A percentile compares a stretch with the other conserved stretches of the same genome.
Conservation (phyloP, 2,329 filamentous ascomycete species). For the Epicoccum sorghinum region DNA sequence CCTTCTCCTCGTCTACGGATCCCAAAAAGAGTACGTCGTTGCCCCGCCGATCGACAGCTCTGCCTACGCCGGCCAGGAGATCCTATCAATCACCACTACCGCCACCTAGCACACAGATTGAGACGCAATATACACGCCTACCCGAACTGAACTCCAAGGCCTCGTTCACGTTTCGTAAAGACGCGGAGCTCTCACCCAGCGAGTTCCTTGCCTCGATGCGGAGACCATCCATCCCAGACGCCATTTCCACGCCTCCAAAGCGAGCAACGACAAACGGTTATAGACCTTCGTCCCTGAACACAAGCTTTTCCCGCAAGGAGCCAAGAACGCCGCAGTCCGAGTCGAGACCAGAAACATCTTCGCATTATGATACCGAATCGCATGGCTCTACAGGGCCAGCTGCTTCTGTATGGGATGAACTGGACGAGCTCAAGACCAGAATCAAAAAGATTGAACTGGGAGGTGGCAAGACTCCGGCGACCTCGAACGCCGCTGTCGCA, state of each 20-base stretch:
- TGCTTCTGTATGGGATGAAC: conserved; percentile 95
- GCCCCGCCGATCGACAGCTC: conserved; percentile 39
- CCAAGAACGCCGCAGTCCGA: conserved; percentile 34
- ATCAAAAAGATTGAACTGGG: conserved; percentile 83
- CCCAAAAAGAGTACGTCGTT: conserved; percentile 32
- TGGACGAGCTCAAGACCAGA: conserved; percentile 92
- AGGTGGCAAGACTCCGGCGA: conserved; percentile 84
- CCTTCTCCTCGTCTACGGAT: conserved; percentile 31
- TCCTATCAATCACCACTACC: conserved; percentile 37
- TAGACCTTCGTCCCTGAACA: conserved; percentile 46
- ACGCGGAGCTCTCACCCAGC: conserved; percentile 40
- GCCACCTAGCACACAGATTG: conserved; percentile 32
- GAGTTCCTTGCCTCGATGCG: conserved; percentile 44
- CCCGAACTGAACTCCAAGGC: conserved; percentile 39
- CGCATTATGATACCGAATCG: conserved; percentile 69
- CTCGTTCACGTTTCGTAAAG: conserved; percentile 35
- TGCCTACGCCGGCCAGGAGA: conserved; percentile 36
- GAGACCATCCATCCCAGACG: conserved; percentile 42
- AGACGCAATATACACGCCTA: conserved; percentile 32
- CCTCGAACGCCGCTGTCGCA: conserved; percentile 73
- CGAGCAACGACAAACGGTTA: conserved; percentile 35
- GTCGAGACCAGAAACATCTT: conserved; percentile 33
- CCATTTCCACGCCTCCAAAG: conserved; percentile 39
- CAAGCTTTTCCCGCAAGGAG: conserved; percentile 41
- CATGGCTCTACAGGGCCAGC: conserved; percentile 86